Conservation (phyloP, 1,284 basidiomycete species). For the Pascua guehoae region DNA sequence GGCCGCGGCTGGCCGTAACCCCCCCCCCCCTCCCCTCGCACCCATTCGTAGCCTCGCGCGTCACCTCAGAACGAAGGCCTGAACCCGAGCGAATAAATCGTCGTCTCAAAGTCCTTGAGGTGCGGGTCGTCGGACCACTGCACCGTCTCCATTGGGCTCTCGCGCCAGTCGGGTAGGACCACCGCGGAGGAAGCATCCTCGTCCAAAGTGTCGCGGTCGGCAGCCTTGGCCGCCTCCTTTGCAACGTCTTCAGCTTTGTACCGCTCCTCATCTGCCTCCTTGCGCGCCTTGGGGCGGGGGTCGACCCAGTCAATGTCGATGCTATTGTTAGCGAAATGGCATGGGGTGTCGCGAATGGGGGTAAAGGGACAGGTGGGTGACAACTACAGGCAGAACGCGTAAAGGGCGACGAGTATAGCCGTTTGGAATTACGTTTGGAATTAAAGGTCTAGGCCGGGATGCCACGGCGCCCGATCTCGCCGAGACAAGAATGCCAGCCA, state of each 20-base stretch:
- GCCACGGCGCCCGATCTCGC: background rate
- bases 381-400: too few relatives aligned
- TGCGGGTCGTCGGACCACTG: constrained; percentile 41
- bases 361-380: too few relatives aligned
- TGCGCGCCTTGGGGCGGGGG: constrained; percentile 30
- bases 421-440: too few relatives aligned
- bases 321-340: constrained; percentile 14
- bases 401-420: too few relatives aligned
- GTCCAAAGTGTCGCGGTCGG: constrained; percentile 9
- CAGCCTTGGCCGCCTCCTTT: constrained; percentile 1
- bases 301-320: constrained; percentile 43
- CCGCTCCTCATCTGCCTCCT: constrained; percentile 16
- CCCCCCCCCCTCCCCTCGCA: too few relatives aligned
- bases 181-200: constrained; percentile 9
- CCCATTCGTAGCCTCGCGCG: too few relatives aligned
- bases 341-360: too few relatives aligned
- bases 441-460: too few relatives aligned
- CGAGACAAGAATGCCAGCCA: too few relatives aligned
- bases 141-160: constrained; percentile 43
- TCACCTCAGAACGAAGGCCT: too few relatives aligned
- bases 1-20: too few relatives aligned
- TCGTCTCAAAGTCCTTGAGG: constrained; percentile 41
- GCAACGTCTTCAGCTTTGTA: background rate
- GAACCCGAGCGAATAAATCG: constrained; percentile 25
- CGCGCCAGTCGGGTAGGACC: constrained; percentile 35